Evolutionary conservation across 139 green algal genomes (phyloP).

Genomic region (Eudorina sp.): DNA sequence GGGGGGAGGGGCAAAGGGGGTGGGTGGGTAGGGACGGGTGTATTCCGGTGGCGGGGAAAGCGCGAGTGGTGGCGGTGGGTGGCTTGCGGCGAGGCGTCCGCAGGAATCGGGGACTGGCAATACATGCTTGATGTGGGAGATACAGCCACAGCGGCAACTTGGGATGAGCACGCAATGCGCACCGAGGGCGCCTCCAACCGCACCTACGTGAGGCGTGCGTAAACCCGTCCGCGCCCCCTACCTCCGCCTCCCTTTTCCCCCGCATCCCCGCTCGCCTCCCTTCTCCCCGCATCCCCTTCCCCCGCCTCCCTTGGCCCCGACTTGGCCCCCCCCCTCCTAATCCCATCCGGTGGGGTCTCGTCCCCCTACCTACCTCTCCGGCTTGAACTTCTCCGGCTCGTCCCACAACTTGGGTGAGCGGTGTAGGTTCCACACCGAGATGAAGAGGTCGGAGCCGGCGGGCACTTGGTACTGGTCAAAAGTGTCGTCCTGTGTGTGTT

Average conservation of each 20-base stretch:
- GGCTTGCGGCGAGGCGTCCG: too few species aligned
- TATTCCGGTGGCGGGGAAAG: too few species aligned
- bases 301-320: neutral
- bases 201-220: too few species aligned
- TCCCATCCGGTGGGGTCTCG: neutral
- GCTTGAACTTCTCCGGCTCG: constrained; percentile 82
- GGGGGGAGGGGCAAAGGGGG: neutral
- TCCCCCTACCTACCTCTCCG: constrained; percentile 54
- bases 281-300: neutral
- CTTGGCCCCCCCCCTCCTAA: neutral
- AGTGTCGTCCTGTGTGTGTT: constrained; percentile 61
- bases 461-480: constrained; percentile 67
- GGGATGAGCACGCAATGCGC: too few species aligned
- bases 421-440: constrained; percentile 94
- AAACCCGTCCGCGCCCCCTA: too few species aligned
- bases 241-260: too few species aligned
- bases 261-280: neutral
- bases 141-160: too few species aligned
- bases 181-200: too few species aligned
- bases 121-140: too few species aligned
- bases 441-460: constrained; percentile 89
- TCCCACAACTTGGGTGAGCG: constrained; percentile 75
- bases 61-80: neutral
- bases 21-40: neutral
- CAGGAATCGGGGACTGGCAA: too few species aligned